phyloP scores from a whole-genome alignment of 1,284 basidiomycete species.

The Athelia psychrophila region DNA sequence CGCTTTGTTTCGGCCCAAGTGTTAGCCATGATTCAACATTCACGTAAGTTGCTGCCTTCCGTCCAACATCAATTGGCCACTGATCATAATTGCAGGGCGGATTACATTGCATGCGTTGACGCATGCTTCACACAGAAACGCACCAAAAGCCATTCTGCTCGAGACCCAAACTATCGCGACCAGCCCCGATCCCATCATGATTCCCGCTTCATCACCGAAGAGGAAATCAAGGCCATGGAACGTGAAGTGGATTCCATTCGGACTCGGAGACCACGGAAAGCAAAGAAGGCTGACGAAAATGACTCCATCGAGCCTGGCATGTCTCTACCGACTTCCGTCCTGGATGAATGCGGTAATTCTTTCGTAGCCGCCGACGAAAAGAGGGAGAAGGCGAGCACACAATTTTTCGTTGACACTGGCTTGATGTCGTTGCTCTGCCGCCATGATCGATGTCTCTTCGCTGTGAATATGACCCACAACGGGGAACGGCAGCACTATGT shows the following conservation, averaged over 20 bases:
- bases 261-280: neutral
- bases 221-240: slow-evolving; percentile 5
- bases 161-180: neutral
- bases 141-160: neutral
- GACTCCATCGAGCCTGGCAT: slow-evolving; percentile 9
- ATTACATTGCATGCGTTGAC: slow-evolving; percentile 15
- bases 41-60: neutral
- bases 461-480: slow-evolving; percentile 26
- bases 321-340: slow-evolving; percentile 20
- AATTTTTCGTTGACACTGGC: slow-evolving; percentile 27
- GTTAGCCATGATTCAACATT: neutral
- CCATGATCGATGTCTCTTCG: slow-evolving; percentile 25
- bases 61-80: neutral
- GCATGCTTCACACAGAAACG: slow-evolving; percentile 16
- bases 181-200: neutral
- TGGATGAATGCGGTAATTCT: slow-evolving; percentile 28
- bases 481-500: slow-evolving; percentile 28
- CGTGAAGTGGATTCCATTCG: neutral
- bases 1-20: slow-evolving; percentile 13
- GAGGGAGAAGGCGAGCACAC: slow-evolving; percentile 24
- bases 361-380: slow-evolving; percentile 32
- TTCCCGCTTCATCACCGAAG: slow-evolving; percentile 7
- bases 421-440: slow-evolving; percentile 20
- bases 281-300: neutral
- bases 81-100: neutral